These are phyloP conservation scores for Phalaenopsis hybrid DNA, from an alignment of 116 monocot genomes.

Conservation along the genomic window DNA sequence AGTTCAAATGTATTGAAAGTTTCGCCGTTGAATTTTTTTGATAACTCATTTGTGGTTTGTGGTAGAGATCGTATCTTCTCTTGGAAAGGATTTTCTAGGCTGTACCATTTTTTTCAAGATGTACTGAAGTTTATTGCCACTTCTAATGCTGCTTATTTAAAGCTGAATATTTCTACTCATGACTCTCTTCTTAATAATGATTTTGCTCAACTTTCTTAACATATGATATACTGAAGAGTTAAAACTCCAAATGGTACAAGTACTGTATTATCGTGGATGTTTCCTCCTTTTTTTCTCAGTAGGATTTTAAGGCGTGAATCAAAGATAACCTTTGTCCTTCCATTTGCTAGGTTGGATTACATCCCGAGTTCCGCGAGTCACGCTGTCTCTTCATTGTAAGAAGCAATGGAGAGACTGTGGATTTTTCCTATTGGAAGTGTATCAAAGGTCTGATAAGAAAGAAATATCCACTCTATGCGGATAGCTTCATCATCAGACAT, in stretches of 20 bases:
- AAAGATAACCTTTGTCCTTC: neutral
- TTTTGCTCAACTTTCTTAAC: neutral
- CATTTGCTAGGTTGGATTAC: constrained; percentile 64
- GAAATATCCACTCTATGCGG: constrained; percentile 87
- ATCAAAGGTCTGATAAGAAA: constrained; percentile 85
- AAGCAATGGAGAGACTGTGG: constrained; percentile 62
- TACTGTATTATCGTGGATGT: neutral
- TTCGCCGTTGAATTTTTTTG: too few relatives aligned
- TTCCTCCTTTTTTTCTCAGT: neutral
- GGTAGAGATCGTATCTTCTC: too few relatives aligned
- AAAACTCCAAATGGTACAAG: neutral
- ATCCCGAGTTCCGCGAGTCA: constrained; percentile 75
- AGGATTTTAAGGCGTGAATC: neutral
- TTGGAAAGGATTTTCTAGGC: too few relatives aligned
- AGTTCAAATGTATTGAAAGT: too few relatives aligned
- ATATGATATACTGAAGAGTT: neutral
- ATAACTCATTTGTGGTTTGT: too few relatives aligned
- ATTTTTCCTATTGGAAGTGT: constrained; percentile 99
- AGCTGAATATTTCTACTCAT: neutral
- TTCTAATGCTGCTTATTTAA: too few relatives aligned
- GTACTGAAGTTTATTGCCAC: too few relatives aligned
- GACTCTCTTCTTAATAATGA: neutral
- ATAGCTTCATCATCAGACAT: constrained; percentile 85
- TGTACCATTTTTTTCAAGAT: too few relatives aligned
- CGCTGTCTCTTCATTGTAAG: constrained; percentile 79